phyloP scores from a whole-genome alignment of 2,329 filamentous ascomycete species.

The Hymenotorrendiella dingleyae region DNA sequence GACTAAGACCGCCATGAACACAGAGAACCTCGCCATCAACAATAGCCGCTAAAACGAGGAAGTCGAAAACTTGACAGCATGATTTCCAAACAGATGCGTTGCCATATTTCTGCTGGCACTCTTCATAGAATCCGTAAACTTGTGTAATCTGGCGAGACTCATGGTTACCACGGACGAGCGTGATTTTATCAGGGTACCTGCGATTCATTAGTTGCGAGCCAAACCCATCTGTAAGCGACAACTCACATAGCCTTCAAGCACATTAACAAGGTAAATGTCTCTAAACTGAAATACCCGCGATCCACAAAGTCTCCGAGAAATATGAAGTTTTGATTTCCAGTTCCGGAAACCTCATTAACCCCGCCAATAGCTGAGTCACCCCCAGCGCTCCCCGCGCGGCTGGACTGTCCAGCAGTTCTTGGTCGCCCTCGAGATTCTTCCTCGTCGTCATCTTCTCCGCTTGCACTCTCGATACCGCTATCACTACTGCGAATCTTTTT shows the following conservation, averaged over 20 bases:
- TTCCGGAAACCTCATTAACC: constrained; percentile 37
- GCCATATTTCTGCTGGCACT: constrained; percentile 71
- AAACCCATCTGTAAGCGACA: neutral
- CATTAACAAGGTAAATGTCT: constrained; percentile 67
- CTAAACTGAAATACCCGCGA: constrained; percentile 67
- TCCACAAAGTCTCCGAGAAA: constrained; percentile 72
- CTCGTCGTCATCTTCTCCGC: constrained; percentile 45
- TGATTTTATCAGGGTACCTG: constrained; percentile 67
- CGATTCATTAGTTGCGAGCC: too few species aligned
- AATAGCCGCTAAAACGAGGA: constrained; percentile 66
- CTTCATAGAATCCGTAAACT: constrained; percentile 74
- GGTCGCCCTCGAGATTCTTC: constrained; percentile 43
- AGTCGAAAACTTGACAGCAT: constrained; percentile 74
- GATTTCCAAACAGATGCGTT: constrained; percentile 76
- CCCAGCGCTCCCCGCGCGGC: constrained; percentile 35
- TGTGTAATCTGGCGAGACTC: constrained; percentile 74
- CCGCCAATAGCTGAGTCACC: constrained; percentile 32
- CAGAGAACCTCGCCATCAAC: constrained; percentile 71
- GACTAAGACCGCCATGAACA: constrained; percentile 65
- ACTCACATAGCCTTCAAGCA: constrained; percentile 65
- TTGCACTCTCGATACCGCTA: constrained; percentile 40
- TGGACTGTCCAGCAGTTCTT: constrained; percentile 36
- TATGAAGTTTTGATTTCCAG: constrained; percentile 62
- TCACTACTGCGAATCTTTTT: constrained; percentile 72
- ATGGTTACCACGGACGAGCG: constrained; percentile 68